Percentiles rank a stretch among this genome's conserved stretches.
Evolutionary conservation across 2,329 filamentous ascomycete genomes (phyloP).

Genomic region (Camillea tinctor): DNA sequence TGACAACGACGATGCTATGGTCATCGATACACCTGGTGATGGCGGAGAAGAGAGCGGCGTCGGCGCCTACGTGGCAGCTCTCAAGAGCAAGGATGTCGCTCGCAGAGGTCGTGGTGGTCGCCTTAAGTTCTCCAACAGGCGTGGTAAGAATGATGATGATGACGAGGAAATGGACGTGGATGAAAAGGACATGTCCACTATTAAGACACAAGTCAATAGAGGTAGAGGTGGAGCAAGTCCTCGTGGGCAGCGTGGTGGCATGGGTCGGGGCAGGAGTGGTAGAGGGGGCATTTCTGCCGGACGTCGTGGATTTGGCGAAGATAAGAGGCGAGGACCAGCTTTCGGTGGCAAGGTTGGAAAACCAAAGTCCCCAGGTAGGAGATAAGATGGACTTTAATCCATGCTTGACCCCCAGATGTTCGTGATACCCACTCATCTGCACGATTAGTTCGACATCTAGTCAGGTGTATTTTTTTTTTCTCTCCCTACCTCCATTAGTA

Average conservation of each 20-base stretch:
- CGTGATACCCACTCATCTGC: conserved; percentile 19
- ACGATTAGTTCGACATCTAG: background rate
- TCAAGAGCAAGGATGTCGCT: conserved; percentile 65
- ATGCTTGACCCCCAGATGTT: background rate
- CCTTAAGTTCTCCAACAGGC: conserved; percentile 70
- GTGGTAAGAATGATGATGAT: conserved; percentile 46
- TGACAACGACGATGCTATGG: conserved; percentile 57
- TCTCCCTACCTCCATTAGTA: no score
- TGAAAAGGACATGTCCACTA: conserved; percentile 46
- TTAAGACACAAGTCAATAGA: conserved; percentile 49
- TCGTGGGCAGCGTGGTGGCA: conserved; percentile 24
- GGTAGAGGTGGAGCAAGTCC: conserved; percentile 23
- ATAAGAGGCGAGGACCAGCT: conserved; percentile 45
- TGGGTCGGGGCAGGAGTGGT: conserved; percentile 32
- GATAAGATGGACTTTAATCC: conserved; percentile 13
- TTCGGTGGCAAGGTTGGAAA: conserved; percentile 42
- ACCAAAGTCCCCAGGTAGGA: conserved; percentile 32
- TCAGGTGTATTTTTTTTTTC: background rate
- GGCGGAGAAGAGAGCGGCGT: conserved; percentile 54
- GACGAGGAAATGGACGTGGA: conserved; percentile 54
- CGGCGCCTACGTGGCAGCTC: conserved; percentile 67
- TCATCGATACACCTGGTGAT: conserved; percentile 52
- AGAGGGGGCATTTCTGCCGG: conserved; percentile 43
- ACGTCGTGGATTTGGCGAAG: conserved; percentile 50
- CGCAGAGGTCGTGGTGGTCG: conserved; percentile 64